Base-by-base conservation (phyloP, 163 green algal species). In the Scenedesmus sp. region DNA sequence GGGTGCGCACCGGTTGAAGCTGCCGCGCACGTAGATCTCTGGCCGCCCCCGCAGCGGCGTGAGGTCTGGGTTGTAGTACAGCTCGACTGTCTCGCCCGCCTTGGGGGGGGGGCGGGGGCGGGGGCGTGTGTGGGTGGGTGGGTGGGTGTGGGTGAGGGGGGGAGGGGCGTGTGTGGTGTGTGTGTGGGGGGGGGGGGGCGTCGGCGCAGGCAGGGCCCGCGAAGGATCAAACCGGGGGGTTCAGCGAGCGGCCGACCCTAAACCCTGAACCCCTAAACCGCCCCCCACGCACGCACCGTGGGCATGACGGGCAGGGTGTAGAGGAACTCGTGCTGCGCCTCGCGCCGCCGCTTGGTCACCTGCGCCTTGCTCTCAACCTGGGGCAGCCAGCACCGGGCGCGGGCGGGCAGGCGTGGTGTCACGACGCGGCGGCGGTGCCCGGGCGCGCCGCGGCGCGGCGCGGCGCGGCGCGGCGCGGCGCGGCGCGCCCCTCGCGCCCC, bases 271-370 rank as follows among this genome's bases (percentile, higher is more conserved):
- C n/a, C n/a, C n/a, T n/a, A n/a, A n/a, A n/a, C n/a, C n/a, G n/a
- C n/a, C n/a, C n/a, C n/a, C n/a, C n/a, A n/a, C n/a, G n/a, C n/a
- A n/a, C n/a, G n/a, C n/a, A n/a, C n/a, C n/a, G n/a, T n/a, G 0
- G 91, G 86, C 11, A 69, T 85, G n/a, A 91, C 71, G 0, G 95
- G 95, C 60, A 91, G 71, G 0, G 95, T 98, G 89, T 95, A 99
- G 29, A 98, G 80, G 56, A 97, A 92, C 77, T 94, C 77, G 42
- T 88, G 85, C 75, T 93, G 87, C 60, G 90, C 69, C 70, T 91
- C 87, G n/a, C 92, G 86, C 28, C 92, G 83, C 57, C 82, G 79
- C 31, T 78, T 63, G 44, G 83, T 4, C 33, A 85, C 72, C 0
- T 83, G 63, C 53, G 86, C 86, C 72, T 84, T 86, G 63, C 63